A percentile compares a stretch with the other conserved stretches of the same genome.
These are phyloP conservation scores for Noccaea caerulescens DNA, from an alignment of 345 rosid species.

Conservation along the genomic window DNA sequence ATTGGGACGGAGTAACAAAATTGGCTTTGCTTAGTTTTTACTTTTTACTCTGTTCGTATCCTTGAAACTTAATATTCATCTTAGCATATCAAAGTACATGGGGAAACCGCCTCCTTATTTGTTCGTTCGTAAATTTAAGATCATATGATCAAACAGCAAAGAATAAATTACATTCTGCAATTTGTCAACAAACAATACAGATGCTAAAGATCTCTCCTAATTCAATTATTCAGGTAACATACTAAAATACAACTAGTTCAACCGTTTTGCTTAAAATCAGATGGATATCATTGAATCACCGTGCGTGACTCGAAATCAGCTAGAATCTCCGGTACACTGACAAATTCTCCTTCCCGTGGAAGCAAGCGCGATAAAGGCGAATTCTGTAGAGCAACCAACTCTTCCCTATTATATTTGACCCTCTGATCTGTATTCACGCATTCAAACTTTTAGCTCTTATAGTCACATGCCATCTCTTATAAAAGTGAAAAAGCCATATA, in stretches of 20 bases:
- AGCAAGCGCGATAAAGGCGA: constrained; percentile 47
- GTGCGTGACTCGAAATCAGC: constrained; percentile 9
- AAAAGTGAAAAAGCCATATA: neutral
- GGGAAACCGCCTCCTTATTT: too few species aligned
- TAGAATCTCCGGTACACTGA: constrained; percentile 35
- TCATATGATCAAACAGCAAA: neutral
- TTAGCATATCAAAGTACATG: too few species aligned
- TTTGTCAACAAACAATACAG: constrained; percentile 10
- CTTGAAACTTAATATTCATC: too few species aligned
- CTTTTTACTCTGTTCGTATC: too few species aligned
- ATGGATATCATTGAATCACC: constrained; percentile 5
- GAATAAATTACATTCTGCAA: neutral
- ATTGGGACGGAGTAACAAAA: too few species aligned
- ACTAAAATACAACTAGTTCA: neutral
- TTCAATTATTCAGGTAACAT: neutral
- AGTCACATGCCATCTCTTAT: neutral
- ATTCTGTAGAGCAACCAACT: constrained; percentile 58
- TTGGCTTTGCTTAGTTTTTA: too few species aligned
- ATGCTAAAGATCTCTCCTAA: neutral
- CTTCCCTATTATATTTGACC: constrained; percentile 69
- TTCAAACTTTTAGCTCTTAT: neutral
- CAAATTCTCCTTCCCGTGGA: constrained; percentile 27
- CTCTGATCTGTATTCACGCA: constrained; percentile 68
- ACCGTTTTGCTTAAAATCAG: neutral
- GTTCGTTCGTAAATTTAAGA: too few species aligned